Base-by-base conservation (phyloP, 2,329 filamentous ascomycete species). In the Zarea fungicola region DNA sequence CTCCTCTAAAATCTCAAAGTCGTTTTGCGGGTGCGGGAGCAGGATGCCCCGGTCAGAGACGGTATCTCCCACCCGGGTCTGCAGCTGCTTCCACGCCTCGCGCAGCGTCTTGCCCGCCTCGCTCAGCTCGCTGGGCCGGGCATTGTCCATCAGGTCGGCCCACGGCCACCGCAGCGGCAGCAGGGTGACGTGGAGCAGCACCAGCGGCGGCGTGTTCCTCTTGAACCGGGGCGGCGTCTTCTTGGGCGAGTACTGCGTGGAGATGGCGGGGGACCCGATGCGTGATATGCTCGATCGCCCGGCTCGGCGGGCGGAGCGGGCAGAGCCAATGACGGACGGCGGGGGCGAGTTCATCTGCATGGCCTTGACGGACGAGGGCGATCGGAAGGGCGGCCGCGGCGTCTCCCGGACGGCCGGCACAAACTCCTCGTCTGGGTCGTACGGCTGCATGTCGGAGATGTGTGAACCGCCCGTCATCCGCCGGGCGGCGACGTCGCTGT, bases 1-100 rank as follows among this genome's bases (percentile, higher is more conserved):
- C 67, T 91, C 87, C 66, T 92, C 86, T 0, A 93, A 75, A 49
- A 89, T 69, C 63, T 91, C 87, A 59, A 87, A 92, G 62, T 91
- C 87, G 49, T 85, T 84, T 56, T 87, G 80, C 1, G 88, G 88
- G 61, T 93, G 89, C 2, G 86, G 81, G 7, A 93, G 75, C 36
- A 93, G 70, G 28, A 93, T 76, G 3, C 86, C 88, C 19, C 88
- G 77, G 60, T 87, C 78, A 54, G 87, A 75, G 10, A 90, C 81
- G 0, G 85, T 88, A 43, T 89, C 85, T 2, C 81, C 81, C 4
- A 88, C 73, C 51, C 85, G 84, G 46, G 87, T 83, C 55, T 84
- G 81, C 3, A 92, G 70, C 50, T 85, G 70, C 39, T 78, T 77
- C 78, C 83, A 87, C 26, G 81, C 80, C 53, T 82, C 78, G 22